phyloP scores from a whole-genome alignment of 2,329 filamentous ascomycete species.

The Sporothrix euskadiensis region DNA sequence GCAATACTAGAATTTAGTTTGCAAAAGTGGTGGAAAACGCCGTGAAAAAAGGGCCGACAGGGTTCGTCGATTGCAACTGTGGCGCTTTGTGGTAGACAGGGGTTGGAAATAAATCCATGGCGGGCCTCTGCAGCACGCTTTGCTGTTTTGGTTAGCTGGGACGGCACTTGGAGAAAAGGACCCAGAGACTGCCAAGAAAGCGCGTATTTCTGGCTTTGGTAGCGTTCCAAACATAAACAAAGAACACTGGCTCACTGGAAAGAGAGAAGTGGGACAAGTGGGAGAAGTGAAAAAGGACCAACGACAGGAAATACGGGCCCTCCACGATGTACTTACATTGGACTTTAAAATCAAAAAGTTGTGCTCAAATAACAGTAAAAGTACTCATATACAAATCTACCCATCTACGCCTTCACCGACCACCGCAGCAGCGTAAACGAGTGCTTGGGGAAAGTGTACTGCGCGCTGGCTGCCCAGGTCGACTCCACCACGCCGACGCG shows the following conservation, averaged over 20 bases:
- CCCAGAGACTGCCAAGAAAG: neutral
- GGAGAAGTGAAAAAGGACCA: neutral
- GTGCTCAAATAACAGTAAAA: neutral
- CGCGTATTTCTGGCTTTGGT: neutral
- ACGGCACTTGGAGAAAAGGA: neutral
- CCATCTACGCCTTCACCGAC: neutral
- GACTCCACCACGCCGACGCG: slow-evolving; percentile 22
- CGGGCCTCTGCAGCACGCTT: neutral
- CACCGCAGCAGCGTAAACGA: neutral
- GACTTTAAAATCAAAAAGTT: neutral
- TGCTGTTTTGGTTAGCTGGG: neutral
- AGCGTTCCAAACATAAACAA: neutral
- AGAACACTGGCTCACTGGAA: neutral
- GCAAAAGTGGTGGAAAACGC: neutral
- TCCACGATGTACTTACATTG: neutral
- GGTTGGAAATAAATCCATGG: neutral
- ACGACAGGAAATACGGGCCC: neutral
- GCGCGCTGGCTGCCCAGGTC: slow-evolving; percentile 6
- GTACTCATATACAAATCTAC: too few species aligned
- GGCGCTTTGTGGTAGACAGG: neutral
- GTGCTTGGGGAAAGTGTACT: slow-evolving; percentile 10
- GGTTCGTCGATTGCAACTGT: neutral
- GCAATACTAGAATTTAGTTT: neutral
- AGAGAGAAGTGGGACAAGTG: neutral
- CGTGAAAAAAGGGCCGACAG: neutral